Evolutionary conservation across 1,139 yeast genomes (phyloP).

Genomic region (Hansenula lynferdii): DNA sequence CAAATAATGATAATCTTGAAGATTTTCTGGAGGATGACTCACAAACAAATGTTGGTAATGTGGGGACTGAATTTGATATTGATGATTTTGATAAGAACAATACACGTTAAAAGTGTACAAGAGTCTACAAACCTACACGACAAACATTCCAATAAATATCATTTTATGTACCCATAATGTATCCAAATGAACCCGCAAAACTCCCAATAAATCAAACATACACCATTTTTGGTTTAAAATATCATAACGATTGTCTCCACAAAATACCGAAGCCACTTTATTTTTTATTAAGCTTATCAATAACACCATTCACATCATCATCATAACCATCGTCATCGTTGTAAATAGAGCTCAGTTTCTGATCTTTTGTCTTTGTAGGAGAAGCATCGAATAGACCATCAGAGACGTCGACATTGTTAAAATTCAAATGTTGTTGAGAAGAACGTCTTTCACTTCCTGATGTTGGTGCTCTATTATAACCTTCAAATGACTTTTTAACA

Average conservation of each 20-base stretch:
- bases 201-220: background rate
- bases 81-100: conserved; percentile 1
- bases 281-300: too few relatives aligned
- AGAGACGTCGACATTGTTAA: background rate
- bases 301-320: too few relatives aligned
- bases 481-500: conserved; percentile 1
- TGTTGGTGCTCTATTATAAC: background rate
- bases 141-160: background rate
- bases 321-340: background rate
- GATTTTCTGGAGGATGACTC: conserved; percentile 6
- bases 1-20: conserved; percentile 1
- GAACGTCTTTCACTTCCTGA: background rate
- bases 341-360: background rate
- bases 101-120: background rate
- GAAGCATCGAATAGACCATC: background rate
- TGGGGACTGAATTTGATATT: conserved; percentile 1
- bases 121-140: background rate
- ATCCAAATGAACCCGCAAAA: too few relatives aligned
- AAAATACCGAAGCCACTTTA: too few relatives aligned
- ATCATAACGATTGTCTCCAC: too few relatives aligned
- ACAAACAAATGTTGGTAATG: background rate
- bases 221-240: too few relatives aligned
- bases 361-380: background rate
- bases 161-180: background rate
- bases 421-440: background rate